A percentile compares a stretch with the other conserved stretches of the same genome.
Conservation (phyloP, 31 red algal genomes). For the Endocladia muricata region DNA sequence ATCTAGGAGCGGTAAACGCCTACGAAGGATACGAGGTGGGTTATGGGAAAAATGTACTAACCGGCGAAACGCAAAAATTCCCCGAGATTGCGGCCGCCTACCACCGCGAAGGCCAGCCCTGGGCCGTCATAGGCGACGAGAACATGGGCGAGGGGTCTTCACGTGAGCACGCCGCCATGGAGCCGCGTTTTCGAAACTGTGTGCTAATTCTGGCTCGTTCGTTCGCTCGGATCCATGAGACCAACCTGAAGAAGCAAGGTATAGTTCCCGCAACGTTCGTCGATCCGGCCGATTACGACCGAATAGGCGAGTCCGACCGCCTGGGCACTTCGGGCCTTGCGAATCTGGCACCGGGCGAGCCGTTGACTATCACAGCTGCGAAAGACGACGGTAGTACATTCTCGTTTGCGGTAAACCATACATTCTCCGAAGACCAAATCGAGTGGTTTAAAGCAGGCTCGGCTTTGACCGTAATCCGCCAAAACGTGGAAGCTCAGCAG, state of each 20-base stretch:
- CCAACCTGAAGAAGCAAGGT: slow-evolving; percentile 99
- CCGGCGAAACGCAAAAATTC: slow-evolving; percentile 73
- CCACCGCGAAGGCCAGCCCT: slow-evolving; percentile 74
- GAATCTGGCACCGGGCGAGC: slow-evolving; percentile 63
- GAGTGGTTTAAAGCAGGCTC: slow-evolving; percentile 96
- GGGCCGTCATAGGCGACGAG: slow-evolving; percentile 98
- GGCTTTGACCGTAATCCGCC: slow-evolving; percentile 93
- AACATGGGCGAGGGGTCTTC: slow-evolving; percentile 98
- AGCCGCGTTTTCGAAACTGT: slow-evolving; percentile 81
- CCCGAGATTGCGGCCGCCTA: slow-evolving; percentile 94
- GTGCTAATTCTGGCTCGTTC: slow-evolving; percentile 92
- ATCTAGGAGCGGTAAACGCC: slow-evolving; percentile 95
- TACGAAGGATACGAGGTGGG: slow-evolving; percentile 84
- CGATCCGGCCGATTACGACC: slow-evolving; percentile 91
- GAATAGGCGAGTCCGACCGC: slow-evolving; percentile 69
- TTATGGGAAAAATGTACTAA: slow-evolving; percentile 74
- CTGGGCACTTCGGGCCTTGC: slow-evolving; percentile 72
- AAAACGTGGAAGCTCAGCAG: slow-evolving; percentile 41
- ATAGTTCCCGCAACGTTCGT: slow-evolving; percentile 96
- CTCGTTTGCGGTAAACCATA: slow-evolving; percentile 79
- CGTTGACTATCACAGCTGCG: slow-evolving; percentile 72
- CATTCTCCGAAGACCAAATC: slow-evolving; percentile 93
- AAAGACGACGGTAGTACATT: slow-evolving; percentile 60
- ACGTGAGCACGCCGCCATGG: slow-evolving; percentile 94
- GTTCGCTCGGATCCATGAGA: slow-evolving; percentile 99